Percentiles rank a stretch among this genome's conserved stretches.
These are phyloP conservation scores for Aspergillus jensenii DNA, from an alignment of 2,329 filamentous ascomycete genomes.

Conservation along the genomic window DNA sequence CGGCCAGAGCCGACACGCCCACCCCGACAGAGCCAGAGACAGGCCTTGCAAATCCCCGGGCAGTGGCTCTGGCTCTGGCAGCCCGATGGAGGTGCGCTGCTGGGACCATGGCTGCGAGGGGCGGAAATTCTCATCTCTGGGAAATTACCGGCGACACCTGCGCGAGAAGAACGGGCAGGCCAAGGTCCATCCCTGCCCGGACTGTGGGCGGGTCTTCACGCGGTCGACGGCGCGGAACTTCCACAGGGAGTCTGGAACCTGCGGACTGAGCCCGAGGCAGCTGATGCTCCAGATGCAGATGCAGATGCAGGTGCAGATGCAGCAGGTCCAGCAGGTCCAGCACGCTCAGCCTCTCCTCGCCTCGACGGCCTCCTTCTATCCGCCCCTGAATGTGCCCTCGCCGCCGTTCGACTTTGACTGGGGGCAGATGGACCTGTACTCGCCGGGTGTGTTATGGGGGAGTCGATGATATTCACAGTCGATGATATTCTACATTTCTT, in stretches of 20 bases:
- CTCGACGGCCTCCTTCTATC: too few species aligned
- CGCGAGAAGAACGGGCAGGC: not conserved
- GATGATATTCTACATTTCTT: too few species aligned
- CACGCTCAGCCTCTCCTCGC: not conserved
- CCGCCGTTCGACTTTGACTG: too few species aligned
- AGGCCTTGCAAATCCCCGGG: not conserved
- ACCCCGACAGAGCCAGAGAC: not conserved
- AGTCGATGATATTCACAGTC: too few species aligned
- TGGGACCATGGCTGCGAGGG: not conserved
- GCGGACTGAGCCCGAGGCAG: not conserved
- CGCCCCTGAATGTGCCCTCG: too few species aligned
- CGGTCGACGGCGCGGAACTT: not conserved
- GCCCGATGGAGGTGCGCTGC: not conserved
- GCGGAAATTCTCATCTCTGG: not conserved
- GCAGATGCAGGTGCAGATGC: not conserved
- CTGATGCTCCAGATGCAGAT: not conserved
- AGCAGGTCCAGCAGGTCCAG: not conserved
- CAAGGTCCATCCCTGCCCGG: not conserved
- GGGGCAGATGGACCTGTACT: too few species aligned
- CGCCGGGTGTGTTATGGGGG: too few species aligned
- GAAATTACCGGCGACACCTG: not conserved
- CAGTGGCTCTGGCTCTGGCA: not conserved
- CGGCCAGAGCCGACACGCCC: not conserved
- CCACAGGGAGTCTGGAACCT: not conserved
- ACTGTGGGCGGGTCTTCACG: not conserved